These are phyloP conservation scores for Begonia masoniana DNA, from an alignment of 306 rosid genomes.

Conservation along the genomic window DNA sequence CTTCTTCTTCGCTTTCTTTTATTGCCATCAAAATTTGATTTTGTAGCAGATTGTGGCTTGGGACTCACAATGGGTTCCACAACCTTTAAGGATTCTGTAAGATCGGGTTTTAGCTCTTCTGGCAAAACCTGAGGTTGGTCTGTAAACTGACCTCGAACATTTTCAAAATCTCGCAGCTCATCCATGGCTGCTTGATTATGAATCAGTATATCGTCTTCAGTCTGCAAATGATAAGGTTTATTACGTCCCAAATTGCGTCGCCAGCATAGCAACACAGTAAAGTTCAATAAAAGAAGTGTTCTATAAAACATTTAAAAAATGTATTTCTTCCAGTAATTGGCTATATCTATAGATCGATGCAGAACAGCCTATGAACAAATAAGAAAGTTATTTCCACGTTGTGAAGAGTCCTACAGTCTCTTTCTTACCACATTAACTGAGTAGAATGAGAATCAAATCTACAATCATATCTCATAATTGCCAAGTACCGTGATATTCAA, in stretches of 20 bases:
- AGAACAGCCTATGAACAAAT: too few relatives aligned
- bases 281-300: too few relatives aligned
- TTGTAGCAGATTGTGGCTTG: slow-evolving; percentile 16
- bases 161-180: slow-evolving; percentile 26
- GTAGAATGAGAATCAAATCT: too few relatives aligned
- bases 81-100: slow-evolving; percentile 14
- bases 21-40: slow-evolving; percentile 21
- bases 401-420: too few relatives aligned
- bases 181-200: slow-evolving; percentile 26
- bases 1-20: slow-evolving; percentile 34
- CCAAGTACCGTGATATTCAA: too few relatives aligned
- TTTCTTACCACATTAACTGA: too few relatives aligned
- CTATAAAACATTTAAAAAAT: too few relatives aligned
- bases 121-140: slow-evolving; percentile 21
- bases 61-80: slow-evolving; percentile 15
- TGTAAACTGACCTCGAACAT: slow-evolving; percentile 19
- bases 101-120: slow-evolving; percentile 24
- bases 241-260: not conserved
- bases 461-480: too few relatives aligned
- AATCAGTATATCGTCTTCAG: slow-evolving; percentile 16
- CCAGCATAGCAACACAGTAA: too few relatives aligned
- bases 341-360: too few relatives aligned
- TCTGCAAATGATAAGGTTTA: slow-evolving; percentile 3
- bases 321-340: too few relatives aligned
- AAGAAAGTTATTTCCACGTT: too few relatives aligned